Conservation (phyloP, 2,329 filamentous ascomycete genomes). For the Fusarium torreyae region DNA sequence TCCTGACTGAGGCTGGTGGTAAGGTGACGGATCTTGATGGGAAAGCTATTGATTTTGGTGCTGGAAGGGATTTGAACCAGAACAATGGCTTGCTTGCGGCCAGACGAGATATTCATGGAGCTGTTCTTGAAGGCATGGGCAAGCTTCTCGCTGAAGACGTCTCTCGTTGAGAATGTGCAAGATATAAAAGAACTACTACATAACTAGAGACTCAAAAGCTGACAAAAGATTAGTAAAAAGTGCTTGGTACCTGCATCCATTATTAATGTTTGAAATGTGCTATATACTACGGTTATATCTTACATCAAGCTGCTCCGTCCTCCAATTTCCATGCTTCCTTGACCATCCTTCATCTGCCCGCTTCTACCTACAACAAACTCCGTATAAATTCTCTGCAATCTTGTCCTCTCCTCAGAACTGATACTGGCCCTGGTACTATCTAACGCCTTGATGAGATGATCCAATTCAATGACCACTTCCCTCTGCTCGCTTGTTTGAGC, state of each 20-base stretch:
- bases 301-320: constrained; percentile 95
- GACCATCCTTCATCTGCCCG: constrained; percentile 94
- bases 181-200: neutral
- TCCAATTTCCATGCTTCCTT: constrained; percentile 92
- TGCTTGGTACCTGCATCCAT: constrained; percentile 8
- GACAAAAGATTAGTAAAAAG: neutral
- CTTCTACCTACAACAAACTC: constrained; percentile 95
- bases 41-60: constrained; percentile 54
- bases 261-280: constrained; percentile 11
- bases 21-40: constrained; percentile 65
- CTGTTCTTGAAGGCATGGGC: constrained; percentile 55
- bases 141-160: constrained; percentile 41
- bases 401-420: constrained; percentile 79
- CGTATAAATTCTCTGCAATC: constrained; percentile 85
- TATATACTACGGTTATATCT: constrained; percentile 29
- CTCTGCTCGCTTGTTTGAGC: constrained; percentile 58
- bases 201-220: neutral
- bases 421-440: constrained; percentile 86
- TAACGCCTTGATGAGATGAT: constrained; percentile 84
- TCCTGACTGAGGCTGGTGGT: constrained; percentile 70
- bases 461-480: constrained; percentile 88
- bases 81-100: constrained; percentile 61
- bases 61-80: constrained; percentile 52
- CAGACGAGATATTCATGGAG: constrained; percentile 59
- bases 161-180: constrained; percentile 12